Evolutionary conservation across 164 flowering plant genomes (phyloP).

Genomic region (Stephania japonica): DNA sequence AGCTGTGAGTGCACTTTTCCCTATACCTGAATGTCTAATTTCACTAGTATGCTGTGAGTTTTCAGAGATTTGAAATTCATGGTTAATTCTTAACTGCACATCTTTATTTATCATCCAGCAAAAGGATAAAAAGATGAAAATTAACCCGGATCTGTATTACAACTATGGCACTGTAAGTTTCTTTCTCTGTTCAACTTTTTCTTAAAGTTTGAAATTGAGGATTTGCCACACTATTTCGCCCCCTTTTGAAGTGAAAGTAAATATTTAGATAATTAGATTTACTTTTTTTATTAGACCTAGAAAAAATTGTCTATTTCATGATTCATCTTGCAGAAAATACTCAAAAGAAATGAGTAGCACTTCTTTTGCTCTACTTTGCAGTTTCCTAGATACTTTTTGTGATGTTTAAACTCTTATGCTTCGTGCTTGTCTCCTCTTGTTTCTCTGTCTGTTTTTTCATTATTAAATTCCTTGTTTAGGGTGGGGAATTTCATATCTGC

Average conservation of each 20-base stretch:
- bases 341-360: background rate
- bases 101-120: conserved; percentile 42
- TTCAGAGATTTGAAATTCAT: background rate
- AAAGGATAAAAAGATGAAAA: conserved; percentile 71
- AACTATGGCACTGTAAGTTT: conserved; percentile 83
- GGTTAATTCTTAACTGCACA: conserved; percentile 6
- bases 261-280: background rate
- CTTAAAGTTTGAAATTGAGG: background rate
- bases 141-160: conserved; percentile 81
- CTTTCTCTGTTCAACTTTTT: background rate
- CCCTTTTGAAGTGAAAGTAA: background rate
- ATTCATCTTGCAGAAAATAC: too few species aligned
- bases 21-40: background rate
- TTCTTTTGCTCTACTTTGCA: background rate
- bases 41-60: background rate
- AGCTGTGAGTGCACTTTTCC: conserved; percentile 49
- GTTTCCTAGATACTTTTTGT: background rate
- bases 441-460: background rate
- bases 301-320: background rate
- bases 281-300: background rate
- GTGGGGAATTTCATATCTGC: background rate
- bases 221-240: background rate
- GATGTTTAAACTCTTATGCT: background rate
- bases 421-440: background rate
- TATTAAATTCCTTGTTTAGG: background rate